Conservation (phyloP, 78 protist genomes). For the Goniomonas avonlea region DNA sequence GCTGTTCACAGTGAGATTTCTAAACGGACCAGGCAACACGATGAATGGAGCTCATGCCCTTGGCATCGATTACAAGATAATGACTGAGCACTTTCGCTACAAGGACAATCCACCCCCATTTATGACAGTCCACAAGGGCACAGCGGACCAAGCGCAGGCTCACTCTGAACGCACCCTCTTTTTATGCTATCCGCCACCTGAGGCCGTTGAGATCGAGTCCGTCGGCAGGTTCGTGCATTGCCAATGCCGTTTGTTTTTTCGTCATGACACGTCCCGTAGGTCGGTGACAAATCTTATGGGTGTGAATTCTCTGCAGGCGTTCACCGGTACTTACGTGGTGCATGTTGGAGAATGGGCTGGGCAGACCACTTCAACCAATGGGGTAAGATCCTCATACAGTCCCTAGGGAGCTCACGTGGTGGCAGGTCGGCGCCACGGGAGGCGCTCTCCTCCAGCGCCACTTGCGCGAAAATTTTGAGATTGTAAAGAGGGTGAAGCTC, state of each 20-base stretch:
- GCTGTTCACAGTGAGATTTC: background rate
- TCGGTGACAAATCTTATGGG: background rate
- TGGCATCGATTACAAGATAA: background rate
- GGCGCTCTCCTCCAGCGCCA: background rate
- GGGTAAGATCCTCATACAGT: background rate
- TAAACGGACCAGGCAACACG: background rate
- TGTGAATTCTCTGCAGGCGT: background rate
- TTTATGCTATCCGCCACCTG: background rate
- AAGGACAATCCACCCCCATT: background rate
- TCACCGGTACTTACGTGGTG: background rate
- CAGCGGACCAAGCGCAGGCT: background rate
- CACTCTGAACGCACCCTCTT: background rate
- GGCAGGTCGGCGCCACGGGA: background rate
- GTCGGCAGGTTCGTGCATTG: no score
- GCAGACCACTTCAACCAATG: background rate
- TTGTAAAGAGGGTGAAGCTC: background rate
- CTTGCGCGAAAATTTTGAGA: background rate
- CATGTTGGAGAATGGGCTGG: slow-evolving; percentile 1
- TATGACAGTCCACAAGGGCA: background rate
- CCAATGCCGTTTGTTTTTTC: no score
- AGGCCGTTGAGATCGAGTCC: no score
- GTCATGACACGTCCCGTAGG: no score
- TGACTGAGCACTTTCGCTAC: background rate
- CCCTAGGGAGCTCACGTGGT: background rate
- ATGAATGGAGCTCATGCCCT: background rate